A percentile compares a stretch with the other conserved stretches of the same genome.
Conservation (phyloP, 768 basidiomycete genomes). For the Leccinum boreale region DNA sequence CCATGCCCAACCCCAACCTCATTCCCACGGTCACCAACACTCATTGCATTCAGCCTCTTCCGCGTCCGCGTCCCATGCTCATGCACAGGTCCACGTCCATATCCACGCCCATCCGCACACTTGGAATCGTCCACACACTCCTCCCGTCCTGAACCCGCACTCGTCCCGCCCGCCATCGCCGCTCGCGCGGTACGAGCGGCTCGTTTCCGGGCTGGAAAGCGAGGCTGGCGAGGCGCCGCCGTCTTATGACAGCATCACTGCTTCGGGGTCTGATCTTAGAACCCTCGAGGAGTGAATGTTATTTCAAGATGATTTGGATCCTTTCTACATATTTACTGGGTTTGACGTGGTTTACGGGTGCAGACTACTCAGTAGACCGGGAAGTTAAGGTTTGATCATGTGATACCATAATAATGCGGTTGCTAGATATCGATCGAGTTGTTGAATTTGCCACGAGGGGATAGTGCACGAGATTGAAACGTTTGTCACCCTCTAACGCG, state of each 20-base stretch:
- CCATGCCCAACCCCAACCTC: neutral
- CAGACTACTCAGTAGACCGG: no score
- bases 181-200: conserved; percentile 64
- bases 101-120: neutral
- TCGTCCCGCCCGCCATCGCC: conserved; percentile 20
- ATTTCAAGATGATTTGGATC: neutral
- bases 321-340: neutral
- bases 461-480: neutral
- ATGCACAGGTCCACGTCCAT: neutral
- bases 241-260: conserved; percentile 29
- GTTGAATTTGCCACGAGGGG: neutral
- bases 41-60: neutral
- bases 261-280: neutral
- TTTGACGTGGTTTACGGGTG: neutral
- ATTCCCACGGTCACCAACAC: neutral
- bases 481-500: conserved; percentile 44
- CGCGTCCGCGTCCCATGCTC: neutral
- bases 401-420: neutral
- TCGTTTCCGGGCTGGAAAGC: conserved; percentile 84
- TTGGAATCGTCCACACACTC: neutral
- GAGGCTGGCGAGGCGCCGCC: conserved; percentile 86
- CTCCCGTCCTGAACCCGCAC: neutral
- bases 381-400: no score
- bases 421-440: neutral
- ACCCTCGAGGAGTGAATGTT: neutral